These are phyloP conservation scores for Eucalyptus regnans DNA, from an alignment of 345 rosid genomes.

Conservation along the genomic window DNA sequence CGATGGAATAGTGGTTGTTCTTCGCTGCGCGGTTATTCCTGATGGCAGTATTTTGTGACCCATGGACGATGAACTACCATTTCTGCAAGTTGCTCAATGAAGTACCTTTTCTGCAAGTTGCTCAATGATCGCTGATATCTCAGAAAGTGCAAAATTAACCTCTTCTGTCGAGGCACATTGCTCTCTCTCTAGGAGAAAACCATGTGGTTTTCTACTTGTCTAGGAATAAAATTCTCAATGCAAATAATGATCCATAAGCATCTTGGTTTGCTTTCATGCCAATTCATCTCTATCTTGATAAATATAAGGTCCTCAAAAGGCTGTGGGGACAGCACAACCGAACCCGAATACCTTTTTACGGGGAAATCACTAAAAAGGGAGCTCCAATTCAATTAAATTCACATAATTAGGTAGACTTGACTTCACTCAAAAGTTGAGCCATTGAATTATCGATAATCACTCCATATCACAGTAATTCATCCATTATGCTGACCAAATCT, in stretches of 20 bases:
- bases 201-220: neutral
- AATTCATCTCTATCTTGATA: neutral
- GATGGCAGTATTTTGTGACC: neutral
- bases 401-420: neutral
- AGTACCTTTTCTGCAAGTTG: neutral
- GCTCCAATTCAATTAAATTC: neutral
- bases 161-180: neutral
- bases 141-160: neutral
- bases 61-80: accelerated
- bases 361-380: neutral
- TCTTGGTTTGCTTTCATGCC: neutral
- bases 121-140: neutral
- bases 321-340: too few relatives aligned
- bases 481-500: neutral
- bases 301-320: accelerated
- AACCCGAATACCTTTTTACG: accelerated
- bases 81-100: neutral
- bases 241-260: neutral
- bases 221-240: neutral
- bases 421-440: accelerated
- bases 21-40: conserved; percentile 11
- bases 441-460: accelerated
- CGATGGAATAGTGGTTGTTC: conserved; percentile 56
- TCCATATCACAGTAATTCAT: neutral
- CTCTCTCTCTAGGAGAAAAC: neutral